phyloP scores from a whole-genome alignment of 345 rosid genomes.

The Aquilaria sinensis region DNA sequence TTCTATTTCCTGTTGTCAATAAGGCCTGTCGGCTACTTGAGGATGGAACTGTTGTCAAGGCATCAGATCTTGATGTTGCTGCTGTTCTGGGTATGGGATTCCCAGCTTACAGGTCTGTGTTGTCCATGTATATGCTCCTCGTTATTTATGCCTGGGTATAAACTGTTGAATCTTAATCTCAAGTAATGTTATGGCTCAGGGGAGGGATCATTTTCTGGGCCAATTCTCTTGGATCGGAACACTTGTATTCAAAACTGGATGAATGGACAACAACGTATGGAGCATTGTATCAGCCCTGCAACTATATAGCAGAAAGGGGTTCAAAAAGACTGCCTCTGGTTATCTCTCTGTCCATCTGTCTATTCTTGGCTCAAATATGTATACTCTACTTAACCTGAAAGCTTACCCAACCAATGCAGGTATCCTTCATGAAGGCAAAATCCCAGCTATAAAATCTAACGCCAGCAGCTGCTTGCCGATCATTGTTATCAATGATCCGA shows the following conservation, averaged over 20 bases:
- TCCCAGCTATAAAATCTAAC: not conserved
- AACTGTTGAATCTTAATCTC: no score
- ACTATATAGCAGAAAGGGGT: conserved; percentile 38
- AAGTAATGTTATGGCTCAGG: conserved; percentile 11
- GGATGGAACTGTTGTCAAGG: conserved; percentile 9
- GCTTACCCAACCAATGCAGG: not conserved
- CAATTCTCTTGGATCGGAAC: conserved; percentile 24
- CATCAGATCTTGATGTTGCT: conserved; percentile 10
- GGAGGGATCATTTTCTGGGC: conserved; percentile 53
- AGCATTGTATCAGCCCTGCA: conserved; percentile 38
- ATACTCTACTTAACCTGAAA: not conserved
- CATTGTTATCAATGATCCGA: no score
- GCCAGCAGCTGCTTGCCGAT: not conserved
- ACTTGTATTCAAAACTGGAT: conserved; percentile 34
- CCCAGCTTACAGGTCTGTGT: conserved; percentile 1
- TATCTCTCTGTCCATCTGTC: not conserved
- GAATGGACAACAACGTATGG: conserved; percentile 43
- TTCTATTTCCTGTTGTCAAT: conserved; percentile 13
- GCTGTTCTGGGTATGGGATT: conserved; percentile 12
- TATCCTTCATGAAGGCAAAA: not conserved
- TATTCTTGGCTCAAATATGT: no score
- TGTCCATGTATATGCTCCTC: no score
- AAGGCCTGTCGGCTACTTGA: conserved; percentile 7
- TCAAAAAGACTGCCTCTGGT: conserved; percentile 33
- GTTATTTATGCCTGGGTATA: no score